Conservation (phyloP, 257 asterid genomes). For the Marsdenia floribunda region DNA sequence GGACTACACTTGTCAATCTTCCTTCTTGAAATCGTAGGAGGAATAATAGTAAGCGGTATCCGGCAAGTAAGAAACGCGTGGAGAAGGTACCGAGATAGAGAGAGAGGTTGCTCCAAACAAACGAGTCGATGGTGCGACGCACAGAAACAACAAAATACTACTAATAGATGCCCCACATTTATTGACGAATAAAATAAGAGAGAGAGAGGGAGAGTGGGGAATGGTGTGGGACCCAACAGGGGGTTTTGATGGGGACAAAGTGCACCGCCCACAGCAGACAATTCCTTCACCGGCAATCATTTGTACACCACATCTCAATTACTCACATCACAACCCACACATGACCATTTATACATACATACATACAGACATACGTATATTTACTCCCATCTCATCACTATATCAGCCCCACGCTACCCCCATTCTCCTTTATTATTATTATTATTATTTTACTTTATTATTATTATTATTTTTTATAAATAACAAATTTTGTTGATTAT, state of each 20-base stretch:
- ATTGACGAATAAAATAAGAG: no score
- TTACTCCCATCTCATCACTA: no score
- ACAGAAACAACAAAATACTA: not conserved
- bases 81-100: not conserved
- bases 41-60: not conserved
- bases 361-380: no score
- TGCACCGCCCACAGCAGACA: constrained; percentile 23
- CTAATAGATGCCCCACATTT: no score
- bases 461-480: no score
- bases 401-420: no score
- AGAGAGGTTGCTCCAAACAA: not conserved
- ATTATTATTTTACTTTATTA: no score
- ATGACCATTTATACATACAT: not conserved
- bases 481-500: no score
- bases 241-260: constrained; percentile 8
- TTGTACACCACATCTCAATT: constrained; percentile 5
- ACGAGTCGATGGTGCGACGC: constrained; percentile 3
- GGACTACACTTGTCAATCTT: no score
- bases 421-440: no score
- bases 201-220: not conserved
- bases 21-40: not conserved
- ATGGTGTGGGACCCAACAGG: not conserved
- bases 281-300: constrained; percentile 20
- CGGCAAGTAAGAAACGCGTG: not conserved
- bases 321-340: constrained; percentile 1